A percentile compares a stretch with the other conserved stretches of the same genome.
Evolutionary conservation across 129 eudicot genomes (phyloP).

Genomic region (Flaveria robusta): DNA sequence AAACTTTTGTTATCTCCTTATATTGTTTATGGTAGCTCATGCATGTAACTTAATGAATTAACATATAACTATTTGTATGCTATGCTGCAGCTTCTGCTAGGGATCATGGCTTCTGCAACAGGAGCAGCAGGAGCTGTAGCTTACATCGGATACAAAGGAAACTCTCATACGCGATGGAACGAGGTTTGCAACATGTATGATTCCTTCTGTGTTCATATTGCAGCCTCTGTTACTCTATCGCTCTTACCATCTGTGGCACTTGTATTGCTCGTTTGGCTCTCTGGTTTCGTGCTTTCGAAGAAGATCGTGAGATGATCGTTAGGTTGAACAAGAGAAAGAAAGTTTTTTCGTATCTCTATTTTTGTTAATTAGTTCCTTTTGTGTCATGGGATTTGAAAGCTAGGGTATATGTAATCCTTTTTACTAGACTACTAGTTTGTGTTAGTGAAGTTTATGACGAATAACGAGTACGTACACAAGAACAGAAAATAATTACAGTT

Average conservation of each 20-base stretch:
- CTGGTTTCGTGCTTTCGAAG: conserved; percentile 47
- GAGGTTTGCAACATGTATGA: conserved; percentile 56
- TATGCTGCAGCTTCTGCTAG: conserved; percentile 62
- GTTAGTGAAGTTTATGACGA: neutral
- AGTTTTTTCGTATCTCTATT: neutral
- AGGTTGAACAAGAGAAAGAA: neutral
- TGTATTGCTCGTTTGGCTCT: conserved; percentile 54
- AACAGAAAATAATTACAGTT: neutral
- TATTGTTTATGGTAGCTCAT: neutral
- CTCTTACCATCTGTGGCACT: conserved; percentile 54
- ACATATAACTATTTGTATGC: neutral
- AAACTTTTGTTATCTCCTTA: neutral
- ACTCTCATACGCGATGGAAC: conserved; percentile 53
- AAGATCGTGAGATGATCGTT: conserved; percentile 25
- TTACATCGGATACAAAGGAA: conserved; percentile 76
- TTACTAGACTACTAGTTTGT: neutral
- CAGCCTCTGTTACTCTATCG: conserved; percentile 37
- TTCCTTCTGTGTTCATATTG: conserved; percentile 58
- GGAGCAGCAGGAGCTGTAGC: conserved; percentile 74
- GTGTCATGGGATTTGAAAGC: neutral
- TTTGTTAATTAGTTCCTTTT: neutral
- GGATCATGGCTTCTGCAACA: conserved; percentile 67
- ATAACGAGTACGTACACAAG: neutral
- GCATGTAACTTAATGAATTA: neutral
- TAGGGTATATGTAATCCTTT: neutral